phyloP scores from a whole-genome alignment of 352 stramenopile species.

The Phytophthora pini region DNA sequence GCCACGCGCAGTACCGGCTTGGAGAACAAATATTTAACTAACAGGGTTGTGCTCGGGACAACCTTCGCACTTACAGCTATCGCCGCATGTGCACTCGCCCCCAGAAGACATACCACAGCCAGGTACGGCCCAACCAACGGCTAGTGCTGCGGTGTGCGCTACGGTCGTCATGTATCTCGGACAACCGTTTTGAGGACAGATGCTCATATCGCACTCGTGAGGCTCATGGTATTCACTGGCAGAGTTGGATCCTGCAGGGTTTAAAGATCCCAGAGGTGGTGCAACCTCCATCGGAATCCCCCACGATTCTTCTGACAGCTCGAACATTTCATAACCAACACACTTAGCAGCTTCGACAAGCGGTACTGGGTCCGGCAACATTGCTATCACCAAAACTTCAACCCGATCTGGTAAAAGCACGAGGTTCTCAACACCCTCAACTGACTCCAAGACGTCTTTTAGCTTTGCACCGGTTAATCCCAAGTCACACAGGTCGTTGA shows the following conservation, averaged over 20 bases:
- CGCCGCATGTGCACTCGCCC: constrained; percentile 81
- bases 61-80: constrained; percentile 77
- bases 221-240: constrained; percentile 19
- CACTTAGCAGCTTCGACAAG: constrained; percentile 48
- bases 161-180: constrained; percentile 79
- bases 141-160: constrained; percentile 78
- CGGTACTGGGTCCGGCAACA: constrained; percentile 42
- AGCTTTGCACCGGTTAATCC: constrained; percentile 32
- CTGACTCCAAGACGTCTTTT: constrained; percentile 33
- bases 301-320: constrained; percentile 56
- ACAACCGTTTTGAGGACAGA: constrained; percentile 74
- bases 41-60: constrained; percentile 80
- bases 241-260: constrained; percentile 2
- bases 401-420: constrained; percentile 59
- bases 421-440: constrained; percentile 77
- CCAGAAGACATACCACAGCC: constrained; percentile 83
- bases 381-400: constrained; percentile 68
- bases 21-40: constrained; percentile 58
- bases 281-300: constrained; percentile 41
- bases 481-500: constrained; percentile 46
- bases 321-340: constrained; percentile 59
- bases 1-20: constrained; percentile 60
- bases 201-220: constrained; percentile 69
- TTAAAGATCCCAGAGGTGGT: constrained; percentile 23
- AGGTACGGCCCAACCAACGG: constrained; percentile 79